These are phyloP conservation scores for Cyberlindnera galapagoensis DNA, from an alignment of 805 yeast genomes.

Conservation along the genomic window DNA sequence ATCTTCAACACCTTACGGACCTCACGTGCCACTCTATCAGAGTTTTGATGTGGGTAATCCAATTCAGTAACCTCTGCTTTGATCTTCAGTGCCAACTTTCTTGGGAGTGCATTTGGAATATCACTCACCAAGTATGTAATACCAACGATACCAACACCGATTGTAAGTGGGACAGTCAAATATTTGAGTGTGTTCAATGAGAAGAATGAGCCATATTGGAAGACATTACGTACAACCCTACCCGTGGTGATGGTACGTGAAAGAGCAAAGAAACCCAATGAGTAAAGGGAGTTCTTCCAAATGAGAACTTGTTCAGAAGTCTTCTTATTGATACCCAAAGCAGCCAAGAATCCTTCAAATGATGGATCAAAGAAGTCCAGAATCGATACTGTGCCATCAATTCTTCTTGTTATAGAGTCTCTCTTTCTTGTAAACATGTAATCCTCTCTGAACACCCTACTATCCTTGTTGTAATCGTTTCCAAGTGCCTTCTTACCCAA, in stretches of 20 bases:
- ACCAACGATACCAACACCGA: constrained; percentile 46
- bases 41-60: constrained; percentile 76
- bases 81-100: constrained; percentile 72
- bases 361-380: constrained; percentile 80
- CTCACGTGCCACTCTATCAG: constrained; percentile 74
- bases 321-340: constrained; percentile 22
- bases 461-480: constrained; percentile 45
- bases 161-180: constrained; percentile 46
- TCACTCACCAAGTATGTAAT: constrained; percentile 65
- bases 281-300: constrained; percentile 27
- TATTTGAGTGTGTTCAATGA: constrained; percentile 32
- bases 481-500: constrained; percentile 64
- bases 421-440: constrained; percentile 77
- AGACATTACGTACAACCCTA: constrained; percentile 30
- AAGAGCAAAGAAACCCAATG: constrained; percentile 24
- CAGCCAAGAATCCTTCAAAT: constrained; percentile 45
- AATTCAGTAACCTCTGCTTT: constrained; percentile 51
- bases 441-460: constrained; percentile 59
- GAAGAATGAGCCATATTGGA: constrained; percentile 32
- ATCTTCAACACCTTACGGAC: constrained; percentile 72
- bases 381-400: constrained; percentile 54
- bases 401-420: constrained; percentile 52
- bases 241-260: constrained; percentile 29
- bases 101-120: constrained; percentile 83
- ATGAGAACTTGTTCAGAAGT: constrained; percentile 18